These are phyloP conservation scores for Mucor mucedo DNA, from an alignment of 371 early-diverging fungal species.

Conservation along the genomic window DNA sequence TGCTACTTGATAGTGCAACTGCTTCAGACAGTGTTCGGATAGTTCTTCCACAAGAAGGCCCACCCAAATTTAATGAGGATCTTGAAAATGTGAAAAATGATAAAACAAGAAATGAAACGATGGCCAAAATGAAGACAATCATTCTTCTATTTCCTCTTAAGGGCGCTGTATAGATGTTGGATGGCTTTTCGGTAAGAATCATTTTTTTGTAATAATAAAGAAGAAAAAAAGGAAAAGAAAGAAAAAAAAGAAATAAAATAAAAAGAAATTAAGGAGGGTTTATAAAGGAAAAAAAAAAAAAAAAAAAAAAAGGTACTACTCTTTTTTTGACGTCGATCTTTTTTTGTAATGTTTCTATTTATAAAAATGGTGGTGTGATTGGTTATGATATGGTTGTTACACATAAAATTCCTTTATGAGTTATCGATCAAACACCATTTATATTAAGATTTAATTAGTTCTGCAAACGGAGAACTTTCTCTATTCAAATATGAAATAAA, in stretches of 20 bases:
- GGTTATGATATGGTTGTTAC: neutral
- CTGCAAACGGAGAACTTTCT: too few relatives aligned
- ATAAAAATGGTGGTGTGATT: neutral
- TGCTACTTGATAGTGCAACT: conserved; percentile 28
- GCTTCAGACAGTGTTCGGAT: conserved; percentile 42
- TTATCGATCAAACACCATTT: too few relatives aligned
- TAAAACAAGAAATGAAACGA: conserved; percentile 37
- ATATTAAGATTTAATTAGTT: too few relatives aligned
- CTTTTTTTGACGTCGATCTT: conserved; percentile 11
- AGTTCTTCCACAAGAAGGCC: conserved; percentile 34
- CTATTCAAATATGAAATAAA: too few relatives aligned
- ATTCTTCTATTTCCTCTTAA: conserved; percentile 44
- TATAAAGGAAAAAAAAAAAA: conserved; percentile 1
- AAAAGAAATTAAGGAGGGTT: conserved; percentile 2
- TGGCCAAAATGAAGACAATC: conserved; percentile 29
- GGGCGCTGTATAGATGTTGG: conserved; percentile 29
- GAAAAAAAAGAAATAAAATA: neutral
- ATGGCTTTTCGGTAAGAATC: conserved; percentile 36
- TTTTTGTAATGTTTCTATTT: conserved; percentile 4
- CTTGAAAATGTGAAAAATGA: conserved; percentile 40
- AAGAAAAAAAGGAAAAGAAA: conserved; percentile 1
- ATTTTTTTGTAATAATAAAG: conserved; percentile 6
- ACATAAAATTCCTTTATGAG: too few relatives aligned
- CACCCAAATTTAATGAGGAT: conserved; percentile 28
- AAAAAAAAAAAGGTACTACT: neutral